A percentile compares a stretch with the other conserved stretches of the same genome.
phyloP scores from a whole-genome alignment of 2,329 filamentous ascomycete genomes.

The Pseudonectria foliicola region DNA sequence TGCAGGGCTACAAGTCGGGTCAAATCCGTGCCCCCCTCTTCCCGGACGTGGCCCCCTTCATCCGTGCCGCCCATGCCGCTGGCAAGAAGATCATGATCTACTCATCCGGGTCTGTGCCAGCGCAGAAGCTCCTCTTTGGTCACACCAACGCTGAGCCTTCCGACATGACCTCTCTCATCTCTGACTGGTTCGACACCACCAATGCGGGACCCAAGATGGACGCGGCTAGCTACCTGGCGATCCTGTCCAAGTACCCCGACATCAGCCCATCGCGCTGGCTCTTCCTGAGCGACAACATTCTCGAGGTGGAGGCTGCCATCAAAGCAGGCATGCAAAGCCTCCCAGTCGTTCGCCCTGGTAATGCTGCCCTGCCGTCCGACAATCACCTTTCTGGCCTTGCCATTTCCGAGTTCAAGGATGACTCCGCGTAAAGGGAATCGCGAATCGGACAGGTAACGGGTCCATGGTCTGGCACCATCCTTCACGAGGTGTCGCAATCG shows the following conservation, averaged over 20 bases:
- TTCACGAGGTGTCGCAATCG: constrained; percentile 16
- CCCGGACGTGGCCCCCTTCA: constrained; percentile 60
- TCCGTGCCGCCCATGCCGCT: constrained; percentile 50
- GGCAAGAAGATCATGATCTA: constrained; percentile 65
- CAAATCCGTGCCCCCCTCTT: constrained; percentile 67
- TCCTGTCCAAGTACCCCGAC: constrained; percentile 40
- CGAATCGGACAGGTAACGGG: constrained; percentile 3
- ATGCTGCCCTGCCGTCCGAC: constrained; percentile 51
- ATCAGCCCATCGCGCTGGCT: constrained; percentile 50
- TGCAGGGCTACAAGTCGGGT: constrained; percentile 63
- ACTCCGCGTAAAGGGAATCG: constrained; percentile 15
- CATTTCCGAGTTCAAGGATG: constrained; percentile 28
- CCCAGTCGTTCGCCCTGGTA: constrained; percentile 62
- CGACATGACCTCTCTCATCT: constrained; percentile 54
- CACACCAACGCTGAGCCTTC: constrained; percentile 52
- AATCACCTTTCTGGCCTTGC: constrained; percentile 31
- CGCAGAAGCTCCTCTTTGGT: constrained; percentile 72
- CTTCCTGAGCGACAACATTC: constrained; percentile 77
- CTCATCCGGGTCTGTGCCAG: constrained; percentile 71
- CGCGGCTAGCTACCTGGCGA: constrained; percentile 58
- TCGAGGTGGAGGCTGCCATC: constrained; percentile 57
- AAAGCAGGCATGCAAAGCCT: constrained; percentile 56
- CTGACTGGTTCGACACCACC: constrained; percentile 70
- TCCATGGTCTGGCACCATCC: constrained; percentile 14
- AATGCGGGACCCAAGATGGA: constrained; percentile 72